Base-by-base conservation (phyloP, 768 basidiomycete genomes). In the Tricholoma bakamatsutake region DNA sequence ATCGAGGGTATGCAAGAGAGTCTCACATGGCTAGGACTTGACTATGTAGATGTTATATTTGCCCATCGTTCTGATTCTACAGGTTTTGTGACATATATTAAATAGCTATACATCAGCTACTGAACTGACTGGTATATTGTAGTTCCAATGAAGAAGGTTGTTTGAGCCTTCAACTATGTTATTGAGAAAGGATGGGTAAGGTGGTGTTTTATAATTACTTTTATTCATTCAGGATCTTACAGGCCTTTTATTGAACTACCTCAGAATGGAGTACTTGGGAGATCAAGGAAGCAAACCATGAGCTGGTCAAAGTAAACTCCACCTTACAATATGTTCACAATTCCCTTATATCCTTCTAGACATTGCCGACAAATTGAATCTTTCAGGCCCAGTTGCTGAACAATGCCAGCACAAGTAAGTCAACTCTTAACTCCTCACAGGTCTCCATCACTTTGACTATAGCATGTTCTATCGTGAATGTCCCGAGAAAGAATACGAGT, bases 401-500 rank as follows among this genome's bases (percentile, higher is more conserved):
- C 90, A 93, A 70, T 85, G 85, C 65, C 80, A 87, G 63, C 81
- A 87, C 73, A 72, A 84, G 84, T 85, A 57, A 21, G 78, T 61
- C 15, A 1, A n/a, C 9, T 24, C 46, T 15, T 37, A 6, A 7
- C 5, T 31, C 6, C 27, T 6, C 13, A 21, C 13, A 33, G 10
- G 8, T n/a, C 15, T 12, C 15, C 15, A 42, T 27, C 13, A 49
- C 34, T 34, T 3, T 15, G 21, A 50, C 24, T 67, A 68, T 67
- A 88, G 83, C 64, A 83, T 90, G 81, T 80, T 93, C 67, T 80
- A 85, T 66, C 83, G 90, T 17, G 86, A 91, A 59, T 78, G 85
- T 13, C 84, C 89, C n/a, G 91, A 93, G 73, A 80, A 81, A 63
- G 89, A 92, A 74, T 91, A 88, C 69, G 75, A 71, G 80, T 84